Base-by-base conservation (phyloP, 768 basidiomycete genomes). In the Dictyophora rubrovolvata region DNA sequence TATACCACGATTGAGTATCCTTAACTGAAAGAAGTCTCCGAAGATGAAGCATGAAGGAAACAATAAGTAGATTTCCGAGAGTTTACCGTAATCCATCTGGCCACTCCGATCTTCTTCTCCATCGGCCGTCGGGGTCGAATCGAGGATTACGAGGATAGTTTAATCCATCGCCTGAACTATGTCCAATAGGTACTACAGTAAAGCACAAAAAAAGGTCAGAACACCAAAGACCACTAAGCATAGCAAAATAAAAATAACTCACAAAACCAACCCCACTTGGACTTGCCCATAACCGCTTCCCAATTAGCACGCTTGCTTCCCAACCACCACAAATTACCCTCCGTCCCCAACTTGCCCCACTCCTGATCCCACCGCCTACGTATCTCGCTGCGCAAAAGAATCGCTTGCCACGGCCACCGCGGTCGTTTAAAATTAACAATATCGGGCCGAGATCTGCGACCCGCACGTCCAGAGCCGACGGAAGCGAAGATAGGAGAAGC, bases 301-400 rank as follows among this genome's bases (percentile, higher is more conserved):
- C 93, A 96, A 63, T 85, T 86, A 48, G 71, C 73, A 53, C 75
- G 69, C 48, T 64, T 61, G 62, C 76, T 80, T 28, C 88, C 93
- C 36, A 82, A 71, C 84, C 86, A 90, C 93, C 93, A 97, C 8
- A 94, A 70, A 67, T 93, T 85, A 0, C 87, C 92, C 66, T 94
- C 93, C 34, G 75, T 80, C 6, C 77, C 74, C 0, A 88, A 73
- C 28, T 75, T 70, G 0, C 93, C 93, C 88, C 89, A 97, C 65
- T 94, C 92, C 22, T 72, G 70, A 62, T 91, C 82, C 86, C 89
- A 94, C 48, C 75, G 69, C 36, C 66, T 69, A 48, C 66, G 68
- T 17, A 75, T 79, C 35, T 66, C 69, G 10, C 55, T 42, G 2
- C 60, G 60, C 2, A 51, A 22, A 6, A 50, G 28, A 20, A 59